Conservation (phyloP, 768 basidiomycete genomes). For the Agrocybe chaxingu region DNA sequence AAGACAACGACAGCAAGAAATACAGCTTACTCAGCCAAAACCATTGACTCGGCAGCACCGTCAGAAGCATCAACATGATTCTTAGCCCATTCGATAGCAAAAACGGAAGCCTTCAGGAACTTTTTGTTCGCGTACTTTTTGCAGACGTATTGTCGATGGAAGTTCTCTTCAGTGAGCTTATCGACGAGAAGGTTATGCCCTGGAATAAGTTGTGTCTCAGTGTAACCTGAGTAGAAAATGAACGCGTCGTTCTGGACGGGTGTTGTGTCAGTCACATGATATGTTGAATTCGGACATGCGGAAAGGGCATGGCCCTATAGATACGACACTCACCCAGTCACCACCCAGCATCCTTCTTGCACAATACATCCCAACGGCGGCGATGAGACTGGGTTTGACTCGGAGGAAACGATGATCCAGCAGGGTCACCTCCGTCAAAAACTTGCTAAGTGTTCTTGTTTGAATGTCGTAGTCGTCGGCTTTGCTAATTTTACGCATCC, state of each 20-base stretch:
- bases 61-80: constrained; percentile 37
- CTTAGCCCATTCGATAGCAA: constrained; percentile 74
- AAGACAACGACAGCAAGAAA: constrained; percentile 4
- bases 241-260: constrained; percentile 77
- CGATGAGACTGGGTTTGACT: constrained; percentile 90
- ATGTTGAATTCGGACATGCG: constrained; percentile 7
- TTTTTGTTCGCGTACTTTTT: constrained; percentile 98
- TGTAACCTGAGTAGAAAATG: constrained; percentile 89
- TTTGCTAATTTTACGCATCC: constrained; percentile 98
- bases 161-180: constrained; percentile 75
- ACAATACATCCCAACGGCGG: constrained; percentile 97
- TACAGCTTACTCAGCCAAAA: constrained; percentile 36
- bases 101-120: constrained; percentile 88
- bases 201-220: constrained; percentile 80
- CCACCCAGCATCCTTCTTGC: constrained; percentile 92
- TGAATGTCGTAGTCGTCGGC: constrained; percentile 99
- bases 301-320: constrained; percentile 14
- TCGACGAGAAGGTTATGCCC: constrained; percentile 83
- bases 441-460: constrained; percentile 95
- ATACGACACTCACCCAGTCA: constrained; percentile 78
- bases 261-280: constrained; percentile 36
- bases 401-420: constrained; percentile 90
- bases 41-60: constrained; percentile 38
- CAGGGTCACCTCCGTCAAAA: constrained; percentile 93
- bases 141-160: constrained; percentile 84